A percentile compares a stretch with the other conserved stretches of the same genome.
phyloP scores from a whole-genome alignment of 257 asterid genomes.

The Striga asiatica region DNA sequence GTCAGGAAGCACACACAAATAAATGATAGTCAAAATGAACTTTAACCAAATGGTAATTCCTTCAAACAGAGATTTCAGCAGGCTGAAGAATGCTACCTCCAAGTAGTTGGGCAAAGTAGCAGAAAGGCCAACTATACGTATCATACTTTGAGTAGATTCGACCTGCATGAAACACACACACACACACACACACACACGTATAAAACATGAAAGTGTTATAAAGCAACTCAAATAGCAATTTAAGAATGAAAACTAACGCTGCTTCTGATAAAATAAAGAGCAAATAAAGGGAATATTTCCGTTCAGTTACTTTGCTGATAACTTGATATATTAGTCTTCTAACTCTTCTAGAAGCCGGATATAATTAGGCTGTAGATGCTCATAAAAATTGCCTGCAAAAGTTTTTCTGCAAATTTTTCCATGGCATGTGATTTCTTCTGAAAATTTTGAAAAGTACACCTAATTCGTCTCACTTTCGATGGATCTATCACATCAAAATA shows the following conservation, averaged over 20 bases:
- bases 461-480: too few relatives aligned
- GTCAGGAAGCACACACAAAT: conserved; percentile 11
- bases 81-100: conserved; percentile 47
- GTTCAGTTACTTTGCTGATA: background rate
- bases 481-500: too few relatives aligned
- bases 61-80: conserved; percentile 14
- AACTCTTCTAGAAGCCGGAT: too few relatives aligned
- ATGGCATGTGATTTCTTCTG: too few relatives aligned
- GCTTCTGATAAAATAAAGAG: background rate
- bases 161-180: conserved; percentile 53
- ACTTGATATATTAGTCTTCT: background rate
- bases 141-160: conserved; percentile 97
- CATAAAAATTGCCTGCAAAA: too few relatives aligned
- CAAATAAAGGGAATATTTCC: background rate
- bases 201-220: background rate
- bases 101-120: conserved; percentile 93
- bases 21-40: conserved; percentile 5
- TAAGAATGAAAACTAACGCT: too few relatives aligned
- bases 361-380: background rate
- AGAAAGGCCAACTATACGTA: conserved; percentile 96
- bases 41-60: conserved; percentile 7
- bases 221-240: too few relatives aligned
- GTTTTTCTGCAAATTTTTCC: too few relatives aligned
- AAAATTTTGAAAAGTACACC: too few relatives aligned
- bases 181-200: too few relatives aligned